Base-by-base conservation (phyloP, 2,329 filamentous ascomycete species). In the Pseudocercospora vitis region DNA sequence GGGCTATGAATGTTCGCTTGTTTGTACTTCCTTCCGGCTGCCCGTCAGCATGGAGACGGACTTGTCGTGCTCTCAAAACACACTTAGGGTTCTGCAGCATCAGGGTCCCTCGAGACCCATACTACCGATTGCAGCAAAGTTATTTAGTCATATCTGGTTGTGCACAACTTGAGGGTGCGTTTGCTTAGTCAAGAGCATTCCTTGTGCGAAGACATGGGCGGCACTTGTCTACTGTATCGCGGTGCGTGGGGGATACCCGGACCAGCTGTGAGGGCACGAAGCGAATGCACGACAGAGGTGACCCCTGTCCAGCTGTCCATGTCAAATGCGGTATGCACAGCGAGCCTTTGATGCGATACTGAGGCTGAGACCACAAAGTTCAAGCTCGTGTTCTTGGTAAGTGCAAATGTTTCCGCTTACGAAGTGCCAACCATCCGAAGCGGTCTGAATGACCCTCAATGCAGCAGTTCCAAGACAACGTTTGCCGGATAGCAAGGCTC, bases 101-200 rank as follows among this genome's bases (percentile, higher is more conserved):
- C 37, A 26, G 24, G 18, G 4, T 8, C 37, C 37, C 37, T 42
- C 4, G 8, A 14, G 37, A 42, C 24, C 37, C 24, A 21, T n/a
- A 23, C 19, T 21, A 16, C 18, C 37, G 24, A 42, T 18, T 18
- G 21, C 19, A 42, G 19, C 3, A 42, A 12, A 42, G 37, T 42
- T 42, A 18, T 18, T 42, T 42, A 26, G 21, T 42, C 21, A 42
- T 42, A 42, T 21, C 24, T 42, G 37, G 37, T 42, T 42, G 37
- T 26, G 37, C 37, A 24, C 19, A 42, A 24, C 21, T 42, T 21
- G 11, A 12, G 14, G 18, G 18, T 21, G n/a, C 37, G 19, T 24
- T 18, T 12, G 31, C 7, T 42, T 42, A 42, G 37, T 42, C 19
- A 42, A 19, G n/a, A 7, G 12, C 8, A 6, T 24, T 21, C 37